A percentile compares a stretch with the other conserved stretches of the same genome.
phyloP scores from a whole-genome alignment of 1,139 yeast species.

The Diutina rugosa region DNA sequence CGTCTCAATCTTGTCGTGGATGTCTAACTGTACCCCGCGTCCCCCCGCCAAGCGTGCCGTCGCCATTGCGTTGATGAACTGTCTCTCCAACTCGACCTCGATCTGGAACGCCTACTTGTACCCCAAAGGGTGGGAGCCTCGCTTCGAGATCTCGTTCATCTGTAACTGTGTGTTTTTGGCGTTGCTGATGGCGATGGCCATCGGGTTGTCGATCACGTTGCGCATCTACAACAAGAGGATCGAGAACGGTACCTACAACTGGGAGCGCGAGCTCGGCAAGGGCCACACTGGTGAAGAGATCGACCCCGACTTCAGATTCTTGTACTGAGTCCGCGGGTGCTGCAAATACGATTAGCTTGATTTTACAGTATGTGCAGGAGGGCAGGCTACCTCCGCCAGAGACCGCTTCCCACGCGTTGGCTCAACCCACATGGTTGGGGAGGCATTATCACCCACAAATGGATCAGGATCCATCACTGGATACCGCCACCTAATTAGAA shows the following conservation, averaged over 20 bases:
- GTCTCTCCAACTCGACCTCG: slow-evolving; percentile 38
- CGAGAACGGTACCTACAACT: slow-evolving; percentile 33
- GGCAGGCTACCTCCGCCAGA: background rate
- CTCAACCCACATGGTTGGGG: background rate
- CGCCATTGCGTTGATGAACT: slow-evolving; percentile 38
- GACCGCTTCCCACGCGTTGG: background rate
- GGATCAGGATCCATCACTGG: no score
- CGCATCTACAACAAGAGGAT: slow-evolving; percentile 27
- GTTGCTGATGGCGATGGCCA: slow-evolving; percentile 25
- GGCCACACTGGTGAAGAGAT: slow-evolving; percentile 32
- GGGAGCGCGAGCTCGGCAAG: slow-evolving; percentile 38
- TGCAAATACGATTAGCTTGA: background rate
- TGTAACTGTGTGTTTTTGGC: slow-evolving; percentile 37
- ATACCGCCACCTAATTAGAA: background rate
- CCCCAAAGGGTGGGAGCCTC: slow-evolving; percentile 28
- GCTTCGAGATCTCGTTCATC: slow-evolving; percentile 30
- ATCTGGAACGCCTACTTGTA: slow-evolving; percentile 42
- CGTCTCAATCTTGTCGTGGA: slow-evolving; percentile 43
- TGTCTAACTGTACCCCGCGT: slow-evolving; percentile 29
- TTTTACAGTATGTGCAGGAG: background rate
- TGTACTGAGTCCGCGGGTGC: slow-evolving; percentile 7
- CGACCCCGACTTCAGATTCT: slow-evolving; percentile 30
- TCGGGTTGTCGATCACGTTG: slow-evolving; percentile 26
- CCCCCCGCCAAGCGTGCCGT: slow-evolving; percentile 44
- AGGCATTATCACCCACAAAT: background rate